Evolutionary conservation across 2,329 filamentous ascomycete species (phyloP).

Genomic region (Harringtonia lauricola): DNA sequence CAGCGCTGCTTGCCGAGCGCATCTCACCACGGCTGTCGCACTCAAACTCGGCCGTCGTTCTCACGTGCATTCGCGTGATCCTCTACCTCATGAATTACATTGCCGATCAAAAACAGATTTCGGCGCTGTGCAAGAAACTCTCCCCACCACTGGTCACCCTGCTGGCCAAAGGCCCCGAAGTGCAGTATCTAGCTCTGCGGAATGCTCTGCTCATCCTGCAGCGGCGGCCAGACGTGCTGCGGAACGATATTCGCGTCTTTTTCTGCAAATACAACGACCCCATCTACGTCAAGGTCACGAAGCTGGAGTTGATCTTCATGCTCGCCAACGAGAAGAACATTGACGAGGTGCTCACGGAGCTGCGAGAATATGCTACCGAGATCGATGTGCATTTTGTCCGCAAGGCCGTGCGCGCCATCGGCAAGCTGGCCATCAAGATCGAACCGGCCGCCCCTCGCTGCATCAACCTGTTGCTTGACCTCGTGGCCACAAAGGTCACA

Average conservation of each 20-base stretch:
- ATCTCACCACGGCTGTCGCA: slow-evolving; percentile 94
- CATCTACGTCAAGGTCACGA: slow-evolving; percentile 98
- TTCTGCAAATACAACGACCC: slow-evolving; percentile 99
- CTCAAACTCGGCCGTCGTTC: slow-evolving; percentile 89
- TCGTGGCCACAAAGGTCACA: slow-evolving; percentile 95
- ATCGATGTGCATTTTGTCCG: slow-evolving; percentile 98
- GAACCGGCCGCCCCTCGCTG: slow-evolving; percentile 84
- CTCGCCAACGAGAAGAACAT: slow-evolving; percentile 93
- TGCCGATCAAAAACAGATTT: slow-evolving; percentile 77
- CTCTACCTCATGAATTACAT: slow-evolving; percentile 99
- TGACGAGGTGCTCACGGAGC: slow-evolving; percentile 82
- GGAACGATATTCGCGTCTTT: slow-evolving; percentile 96
- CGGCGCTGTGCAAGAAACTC: slow-evolving; percentile 78
- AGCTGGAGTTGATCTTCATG: slow-evolving; percentile 98
- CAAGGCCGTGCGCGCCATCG: slow-evolving; percentile 93
- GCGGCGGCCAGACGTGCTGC: slow-evolving; percentile 79
- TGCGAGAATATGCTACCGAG: slow-evolving; percentile 94
- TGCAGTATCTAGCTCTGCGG: slow-evolving; percentile 91
- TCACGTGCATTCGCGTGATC: slow-evolving; percentile 93
- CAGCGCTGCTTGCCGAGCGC: slow-evolving; percentile 79
- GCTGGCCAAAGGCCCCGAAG: slow-evolving; percentile 89
- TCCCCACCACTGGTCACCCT: slow-evolving; percentile 92
- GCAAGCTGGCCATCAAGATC: slow-evolving; percentile 97
- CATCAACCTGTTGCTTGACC: slow-evolving; percentile 83
- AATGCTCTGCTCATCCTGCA: slow-evolving; percentile 93